Base-by-base conservation (phyloP, 768 basidiomycete genomes). In the Leccinum pellstonianum region DNA sequence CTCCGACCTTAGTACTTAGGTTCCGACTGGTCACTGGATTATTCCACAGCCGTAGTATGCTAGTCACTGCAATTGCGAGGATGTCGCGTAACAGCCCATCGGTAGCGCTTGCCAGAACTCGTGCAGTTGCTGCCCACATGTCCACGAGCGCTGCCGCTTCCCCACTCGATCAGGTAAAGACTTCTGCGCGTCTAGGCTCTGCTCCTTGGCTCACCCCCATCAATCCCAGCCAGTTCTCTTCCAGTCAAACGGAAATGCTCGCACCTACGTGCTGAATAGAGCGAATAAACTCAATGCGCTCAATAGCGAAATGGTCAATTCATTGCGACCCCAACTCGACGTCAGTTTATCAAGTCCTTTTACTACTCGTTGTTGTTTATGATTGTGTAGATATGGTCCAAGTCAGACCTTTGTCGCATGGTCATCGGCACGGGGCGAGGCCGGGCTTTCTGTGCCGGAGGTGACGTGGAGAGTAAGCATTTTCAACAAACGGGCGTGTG, bases 371-470 rank as follows among this genome's bases (percentile, higher is more conserved):
- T 14, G 25, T 61, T 60, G 19, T 57, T 62, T 29, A n/a, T 17
- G 49, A 25, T 50, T 8, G 25, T 61, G 23, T 62, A 93, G 91
- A 84, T 86, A 79, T 93, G 91, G 90, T 80, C 83, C 61, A 75
- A 80, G 37, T 86, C 91, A 29, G 82, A 87, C 53, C 80, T 92
- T 7, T 86, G 86, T 64, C 82, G 83, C 58, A 80, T 88, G 29
- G 84, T 97, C 60, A 81, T 93, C 38, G 90, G 88, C 35, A 81
- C 83, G 33, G 91, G 90, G 23, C 73, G 75, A 12, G 89, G 87
- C 4, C 80, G 86, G 59, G 91, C 89, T 12, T 98, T 98, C 71
- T 98, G 95, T 68, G 89, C 92, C 6, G 97, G 97, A 14, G 97
- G 97, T 48, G 97, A 99, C 74, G 91, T 99, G 58, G 87, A 85